These are phyloP conservation scores for Dalbergia oliveri DNA, from an alignment of 306 rosid species.

Conservation along the genomic window DNA sequence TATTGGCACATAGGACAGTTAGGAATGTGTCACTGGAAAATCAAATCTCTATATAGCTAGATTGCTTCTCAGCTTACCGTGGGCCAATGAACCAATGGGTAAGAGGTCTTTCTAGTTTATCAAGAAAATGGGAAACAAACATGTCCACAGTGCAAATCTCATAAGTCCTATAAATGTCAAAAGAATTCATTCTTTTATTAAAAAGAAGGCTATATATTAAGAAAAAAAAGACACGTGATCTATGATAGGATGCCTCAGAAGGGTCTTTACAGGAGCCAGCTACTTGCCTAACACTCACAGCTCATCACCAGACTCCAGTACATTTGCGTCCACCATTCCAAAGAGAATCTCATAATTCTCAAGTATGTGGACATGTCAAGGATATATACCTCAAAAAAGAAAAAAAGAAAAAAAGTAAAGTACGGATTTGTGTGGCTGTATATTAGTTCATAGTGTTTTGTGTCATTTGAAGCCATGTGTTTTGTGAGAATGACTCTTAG, in stretches of 20 bases:
- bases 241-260: slow-evolving; percentile 52
- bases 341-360: slow-evolving; percentile 40
- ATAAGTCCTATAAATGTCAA: slow-evolving; percentile 46
- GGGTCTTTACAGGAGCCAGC: slow-evolving; percentile 67
- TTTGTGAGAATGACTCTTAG: no score
- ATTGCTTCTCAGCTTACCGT: slow-evolving; percentile 13
- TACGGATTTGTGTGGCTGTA: no score
- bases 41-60: slow-evolving; percentile 21
- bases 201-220: slow-evolving; percentile 32
- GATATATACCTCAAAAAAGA: slow-evolving; percentile 35
- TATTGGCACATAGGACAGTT: slow-evolving; percentile 44
- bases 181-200: slow-evolving; percentile 11
- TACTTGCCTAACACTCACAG: slow-evolving; percentile 69
- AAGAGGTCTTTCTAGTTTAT: slow-evolving; percentile 11
- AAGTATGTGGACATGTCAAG: slow-evolving; percentile 27
- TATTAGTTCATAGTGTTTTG: no score
- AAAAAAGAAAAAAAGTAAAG: neutral
- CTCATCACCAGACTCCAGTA: slow-evolving; percentile 59
- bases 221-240: slow-evolving; percentile 59
- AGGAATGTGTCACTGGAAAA: slow-evolving; percentile 38
- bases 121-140: slow-evolving; percentile 31
- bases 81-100: slow-evolving; percentile 33
- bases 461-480: no score
- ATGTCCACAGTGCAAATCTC: slow-evolving; percentile 39
- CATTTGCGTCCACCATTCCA: slow-evolving; percentile 29